A percentile compares a stretch with the other conserved stretches of the same genome.
phyloP scores from a whole-genome alignment of 2,329 filamentous ascomycete species.

The Scopulariopsis brevicaulis region DNA sequence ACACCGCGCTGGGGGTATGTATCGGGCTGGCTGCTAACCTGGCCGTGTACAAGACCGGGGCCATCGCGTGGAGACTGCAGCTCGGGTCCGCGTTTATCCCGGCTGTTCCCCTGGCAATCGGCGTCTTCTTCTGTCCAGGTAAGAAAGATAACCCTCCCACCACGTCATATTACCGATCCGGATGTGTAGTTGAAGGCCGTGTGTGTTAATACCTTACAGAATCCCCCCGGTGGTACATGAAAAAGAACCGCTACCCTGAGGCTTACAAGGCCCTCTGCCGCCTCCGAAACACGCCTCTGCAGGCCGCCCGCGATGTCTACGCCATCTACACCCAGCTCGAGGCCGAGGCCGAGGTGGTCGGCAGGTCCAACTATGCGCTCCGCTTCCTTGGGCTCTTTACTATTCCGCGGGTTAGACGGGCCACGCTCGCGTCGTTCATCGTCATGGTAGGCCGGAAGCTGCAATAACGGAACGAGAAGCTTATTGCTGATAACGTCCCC shows the following conservation, averaged over 20 bases:
- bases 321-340: slow-evolving; percentile 33
- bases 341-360: slow-evolving; percentile 24
- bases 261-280: slow-evolving; percentile 44
- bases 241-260: slow-evolving; percentile 47
- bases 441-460: not conserved
- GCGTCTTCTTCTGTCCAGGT: slow-evolving; percentile 47
- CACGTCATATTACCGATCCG: too few relatives aligned
- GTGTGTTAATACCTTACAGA: slow-evolving; percentile 26
- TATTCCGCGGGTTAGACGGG: not conserved
- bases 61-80: slow-evolving; percentile 31
- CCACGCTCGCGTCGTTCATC: not conserved
- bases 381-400: not conserved
- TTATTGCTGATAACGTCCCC: slow-evolving; percentile 15
- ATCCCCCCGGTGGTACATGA: slow-evolving; percentile 53
- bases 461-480: too few relatives aligned
- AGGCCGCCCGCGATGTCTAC: slow-evolving; percentile 50
- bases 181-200: slow-evolving; percentile 27
- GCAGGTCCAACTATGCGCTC: slow-evolving; percentile 26
- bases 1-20: slow-evolving; percentile 36
- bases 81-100: slow-evolving; percentile 52
- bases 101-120: slow-evolving; percentile 37
- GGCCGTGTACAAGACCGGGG: slow-evolving; percentile 28
- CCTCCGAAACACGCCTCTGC: slow-evolving; percentile 40
- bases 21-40: slow-evolving; percentile 47
- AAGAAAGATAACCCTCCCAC: too few relatives aligned